A percentile compares a stretch with the other conserved stretches of the same genome.
These are phyloP conservation scores for Podaxis pistillaris DNA, from an alignment of 768 basidiomycete species.

Conservation along the genomic window DNA sequence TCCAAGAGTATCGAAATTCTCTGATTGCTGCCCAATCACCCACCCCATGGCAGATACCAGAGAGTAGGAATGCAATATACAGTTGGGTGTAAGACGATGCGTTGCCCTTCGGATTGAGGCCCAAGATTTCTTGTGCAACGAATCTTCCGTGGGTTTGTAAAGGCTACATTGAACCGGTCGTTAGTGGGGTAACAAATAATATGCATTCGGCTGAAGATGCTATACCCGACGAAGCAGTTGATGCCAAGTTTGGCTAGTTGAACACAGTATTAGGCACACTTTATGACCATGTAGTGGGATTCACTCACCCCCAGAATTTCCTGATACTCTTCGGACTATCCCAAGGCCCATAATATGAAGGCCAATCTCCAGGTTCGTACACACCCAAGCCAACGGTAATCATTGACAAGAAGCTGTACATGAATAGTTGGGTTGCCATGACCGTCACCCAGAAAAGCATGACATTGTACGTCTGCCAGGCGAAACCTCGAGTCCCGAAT, in stretches of 20 bases:
- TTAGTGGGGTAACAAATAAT: background rate
- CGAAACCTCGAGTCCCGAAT: background rate
- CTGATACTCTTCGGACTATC: background rate
- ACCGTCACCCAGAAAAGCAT: background rate
- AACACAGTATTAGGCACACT: background rate
- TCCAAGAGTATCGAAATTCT: background rate
- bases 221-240: constrained; percentile 28
- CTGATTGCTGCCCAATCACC: constrained; percentile 11
- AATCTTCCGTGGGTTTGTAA: constrained; percentile 23
- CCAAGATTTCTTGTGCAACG: constrained; percentile 16
- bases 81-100: constrained; percentile 28
- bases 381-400: background rate
- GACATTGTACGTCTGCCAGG: background rate
- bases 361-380: background rate
- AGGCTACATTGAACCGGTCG: constrained; percentile 17
- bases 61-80: constrained; percentile 30
- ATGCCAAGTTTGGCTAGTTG: constrained; percentile 29
- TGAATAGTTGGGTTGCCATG: background rate
- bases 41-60: constrained; percentile 26
- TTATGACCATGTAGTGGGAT: background rate
- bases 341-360: background rate
- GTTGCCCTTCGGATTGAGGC: constrained; percentile 19
- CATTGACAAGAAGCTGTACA: background rate
- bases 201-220: background rate
- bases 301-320: background rate